Percentiles rank a stretch among this genome's conserved stretches.
Evolutionary conservation across 345 rosid genomes (phyloP).

Genomic region (Brassica carinata): DNA sequence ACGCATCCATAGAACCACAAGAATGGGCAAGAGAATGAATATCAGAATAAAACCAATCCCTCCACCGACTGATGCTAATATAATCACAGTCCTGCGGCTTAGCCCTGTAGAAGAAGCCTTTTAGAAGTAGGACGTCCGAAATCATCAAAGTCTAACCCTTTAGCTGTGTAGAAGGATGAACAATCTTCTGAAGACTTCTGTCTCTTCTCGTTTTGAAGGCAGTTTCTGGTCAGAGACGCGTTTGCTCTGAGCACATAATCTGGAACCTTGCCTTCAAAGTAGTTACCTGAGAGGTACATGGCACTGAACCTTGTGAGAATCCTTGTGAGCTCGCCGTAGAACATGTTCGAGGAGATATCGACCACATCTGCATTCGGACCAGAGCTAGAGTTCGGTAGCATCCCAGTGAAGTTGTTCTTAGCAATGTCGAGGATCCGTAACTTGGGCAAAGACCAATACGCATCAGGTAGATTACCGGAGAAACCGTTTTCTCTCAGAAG

Average conservation of each 20-base stretch:
- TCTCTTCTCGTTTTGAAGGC: constrained; percentile 59
- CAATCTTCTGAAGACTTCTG: constrained; percentile 68
- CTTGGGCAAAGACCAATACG: constrained; percentile 61
- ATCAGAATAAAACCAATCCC: constrained; percentile 57
- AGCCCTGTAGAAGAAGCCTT: constrained; percentile 41
- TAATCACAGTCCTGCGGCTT: constrained; percentile 49
- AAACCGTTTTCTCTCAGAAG: constrained; percentile 60
- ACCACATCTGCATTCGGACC: constrained; percentile 43
- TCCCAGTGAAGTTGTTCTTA: constrained; percentile 73
- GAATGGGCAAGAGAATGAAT: constrained; percentile 42
- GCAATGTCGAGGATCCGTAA: constrained; percentile 69
- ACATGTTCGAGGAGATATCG: constrained; percentile 70
- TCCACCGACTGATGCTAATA: constrained; percentile 69
- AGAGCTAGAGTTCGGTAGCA: constrained; percentile 50
- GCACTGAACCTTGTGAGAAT: constrained; percentile 52
- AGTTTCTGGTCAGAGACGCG: constrained; percentile 63
- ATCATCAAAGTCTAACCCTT: constrained; percentile 72
- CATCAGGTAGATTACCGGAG: constrained; percentile 57
- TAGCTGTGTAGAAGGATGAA: constrained; percentile 60
- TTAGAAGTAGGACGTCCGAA: constrained; percentile 61
- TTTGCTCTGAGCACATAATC: constrained; percentile 48
- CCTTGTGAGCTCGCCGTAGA: constrained; percentile 66
- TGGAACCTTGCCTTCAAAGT: constrained; percentile 81
- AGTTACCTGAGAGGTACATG: constrained; percentile 70
- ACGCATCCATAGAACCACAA: constrained; percentile 51